phyloP scores from a whole-genome alignment of 139 green algal species.

The Chlorella sp. region DNA sequence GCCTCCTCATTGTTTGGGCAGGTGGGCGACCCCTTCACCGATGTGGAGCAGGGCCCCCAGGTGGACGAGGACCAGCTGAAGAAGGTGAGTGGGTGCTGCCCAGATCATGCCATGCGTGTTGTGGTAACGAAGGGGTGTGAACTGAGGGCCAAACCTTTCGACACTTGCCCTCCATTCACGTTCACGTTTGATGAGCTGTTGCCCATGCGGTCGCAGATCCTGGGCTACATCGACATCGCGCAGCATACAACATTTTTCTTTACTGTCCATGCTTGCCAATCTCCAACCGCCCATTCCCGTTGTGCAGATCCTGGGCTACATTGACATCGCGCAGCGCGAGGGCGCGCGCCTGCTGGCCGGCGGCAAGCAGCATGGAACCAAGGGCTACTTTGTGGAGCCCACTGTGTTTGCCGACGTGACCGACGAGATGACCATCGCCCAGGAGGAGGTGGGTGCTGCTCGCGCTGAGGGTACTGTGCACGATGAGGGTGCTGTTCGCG shows the following conservation, averaged over 20 bases:
- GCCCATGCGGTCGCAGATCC: too few relatives aligned
- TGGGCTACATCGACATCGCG: slow-evolving; percentile 52
- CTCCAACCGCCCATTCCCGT: neutral
- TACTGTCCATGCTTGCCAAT: neutral
- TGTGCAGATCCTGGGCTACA: slow-evolving; percentile 54
- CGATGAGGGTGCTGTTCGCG: too few relatives aligned
- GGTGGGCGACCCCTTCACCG: slow-evolving; percentile 78
- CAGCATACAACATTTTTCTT: slow-evolving; percentile 29
- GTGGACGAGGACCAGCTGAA: slow-evolving; percentile 71
- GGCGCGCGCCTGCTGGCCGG: slow-evolving; percentile 54
- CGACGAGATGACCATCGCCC: slow-evolving; percentile 68
- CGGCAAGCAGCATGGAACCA: slow-evolving; percentile 31
- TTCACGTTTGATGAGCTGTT: too few relatives aligned
- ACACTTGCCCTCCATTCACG: too few relatives aligned
- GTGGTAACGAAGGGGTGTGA: too few relatives aligned
- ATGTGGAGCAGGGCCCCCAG: slow-evolving; percentile 73
- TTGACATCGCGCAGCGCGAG: slow-evolving; percentile 52
- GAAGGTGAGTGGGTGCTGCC: slow-evolving; percentile 47
- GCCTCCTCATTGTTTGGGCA: neutral
- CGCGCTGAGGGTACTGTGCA: too few relatives aligned
- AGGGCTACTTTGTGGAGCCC: slow-evolving; percentile 69
- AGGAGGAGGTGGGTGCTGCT: slow-evolving; percentile 52
- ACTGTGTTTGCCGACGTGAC: slow-evolving; percentile 30
- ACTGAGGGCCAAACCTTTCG: too few relatives aligned
- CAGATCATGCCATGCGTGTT: too few relatives aligned